Percentiles rank a stretch among this genome's conserved stretches.
Evolutionary conservation across 805 yeast genomes (phyloP).

Genomic region (Crinitomyces ghanaensis): DNA sequence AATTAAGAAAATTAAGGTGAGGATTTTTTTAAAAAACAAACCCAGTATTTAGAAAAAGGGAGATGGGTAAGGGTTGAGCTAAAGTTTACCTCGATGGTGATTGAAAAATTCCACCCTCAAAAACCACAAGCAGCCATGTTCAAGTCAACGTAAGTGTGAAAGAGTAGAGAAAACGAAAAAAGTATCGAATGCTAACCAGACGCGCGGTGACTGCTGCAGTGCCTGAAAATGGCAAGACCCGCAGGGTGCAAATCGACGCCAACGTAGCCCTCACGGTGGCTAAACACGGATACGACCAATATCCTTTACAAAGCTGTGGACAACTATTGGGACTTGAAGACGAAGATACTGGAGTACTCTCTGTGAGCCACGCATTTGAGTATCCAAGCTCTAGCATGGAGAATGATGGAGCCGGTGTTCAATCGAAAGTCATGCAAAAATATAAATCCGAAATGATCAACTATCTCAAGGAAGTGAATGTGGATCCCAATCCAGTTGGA

Average conservation of each 20-base stretch:
- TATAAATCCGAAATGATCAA: constrained; percentile 60
- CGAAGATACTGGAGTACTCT: constrained; percentile 35
- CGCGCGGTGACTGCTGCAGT: constrained; percentile 1
- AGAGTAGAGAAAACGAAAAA: too few relatives aligned
- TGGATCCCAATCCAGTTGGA: constrained; percentile 63
- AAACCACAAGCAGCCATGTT: too few relatives aligned
- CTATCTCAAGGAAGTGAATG: constrained; percentile 47
- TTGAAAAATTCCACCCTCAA: too few relatives aligned
- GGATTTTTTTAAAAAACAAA: too few relatives aligned
- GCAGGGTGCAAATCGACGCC: constrained; percentile 17
- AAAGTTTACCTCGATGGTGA: too few relatives aligned
- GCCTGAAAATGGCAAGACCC: constrained; percentile 9
- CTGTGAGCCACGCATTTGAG: constrained; percentile 50
- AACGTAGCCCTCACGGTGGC: constrained; percentile 41
- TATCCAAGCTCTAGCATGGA: constrained; percentile 46
- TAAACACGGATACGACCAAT: constrained; percentile 54
- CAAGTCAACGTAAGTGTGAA: too few relatives aligned
- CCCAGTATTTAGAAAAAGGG: too few relatives aligned
- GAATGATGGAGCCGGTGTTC: constrained; percentile 51
- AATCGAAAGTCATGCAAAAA: constrained; percentile 48
- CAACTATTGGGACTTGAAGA: constrained; percentile 66
- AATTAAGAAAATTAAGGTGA: too few relatives aligned
- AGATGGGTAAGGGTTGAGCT: too few relatives aligned
- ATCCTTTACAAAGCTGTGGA: constrained; percentile 55
- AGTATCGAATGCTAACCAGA: too few relatives aligned